Percentiles rank a stretch among this genome's conserved stretches.
Evolutionary conservation across 768 basidiomycete species (phyloP).

Genomic region (Tricholoma sp.): DNA sequence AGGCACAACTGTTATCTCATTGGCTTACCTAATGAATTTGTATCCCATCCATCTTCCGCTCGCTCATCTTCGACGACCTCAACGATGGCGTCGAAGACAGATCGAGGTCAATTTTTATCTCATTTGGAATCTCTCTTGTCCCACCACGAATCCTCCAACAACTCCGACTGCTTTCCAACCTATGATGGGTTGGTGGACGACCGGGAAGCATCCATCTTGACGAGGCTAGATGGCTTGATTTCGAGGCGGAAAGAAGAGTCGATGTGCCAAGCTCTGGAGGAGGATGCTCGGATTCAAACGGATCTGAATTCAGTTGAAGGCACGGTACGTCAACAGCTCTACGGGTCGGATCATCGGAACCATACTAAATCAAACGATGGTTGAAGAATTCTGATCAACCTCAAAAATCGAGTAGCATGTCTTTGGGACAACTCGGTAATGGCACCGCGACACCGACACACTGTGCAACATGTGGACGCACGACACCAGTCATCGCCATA

Average conservation of each 20-base stretch:
- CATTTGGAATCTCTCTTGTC: background rate
- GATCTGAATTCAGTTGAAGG: background rate
- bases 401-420: background rate
- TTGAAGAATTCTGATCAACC: background rate
- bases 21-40: too few relatives aligned
- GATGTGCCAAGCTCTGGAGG: background rate
- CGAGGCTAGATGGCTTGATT: background rate
- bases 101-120: background rate
- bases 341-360: background rate
- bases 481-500: background rate
- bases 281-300: background rate
- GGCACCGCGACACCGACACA: background rate
- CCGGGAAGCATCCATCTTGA: background rate
- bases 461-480: conserved; percentile 1
- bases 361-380: background rate
- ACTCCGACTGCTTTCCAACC: background rate
- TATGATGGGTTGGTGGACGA: background rate
- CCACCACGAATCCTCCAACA: background rate
- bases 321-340: background rate
- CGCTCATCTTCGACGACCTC: too few relatives aligned
- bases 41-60: too few relatives aligned
- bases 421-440: background rate
- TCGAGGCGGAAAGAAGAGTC: background rate
- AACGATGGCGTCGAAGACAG: background rate
- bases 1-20: too few relatives aligned